A percentile compares a stretch with the other conserved stretches of the same genome.
phyloP scores from a whole-genome alignment of 495 filamentous ascomycete genomes.

The Monascus purpureus region DNA sequence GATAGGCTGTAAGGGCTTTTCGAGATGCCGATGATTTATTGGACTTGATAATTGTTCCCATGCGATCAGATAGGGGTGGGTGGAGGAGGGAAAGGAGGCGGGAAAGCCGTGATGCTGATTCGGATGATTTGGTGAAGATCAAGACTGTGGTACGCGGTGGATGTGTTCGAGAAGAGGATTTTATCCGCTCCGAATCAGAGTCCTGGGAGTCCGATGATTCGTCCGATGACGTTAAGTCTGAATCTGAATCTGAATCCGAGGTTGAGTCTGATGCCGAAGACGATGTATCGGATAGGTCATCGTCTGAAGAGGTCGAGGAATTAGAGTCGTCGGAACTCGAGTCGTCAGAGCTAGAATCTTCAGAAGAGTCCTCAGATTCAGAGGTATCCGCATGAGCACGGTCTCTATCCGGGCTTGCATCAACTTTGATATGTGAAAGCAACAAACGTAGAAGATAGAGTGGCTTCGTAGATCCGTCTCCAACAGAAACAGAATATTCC shows the following conservation, averaged over 20 bases:
- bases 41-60: slow-evolving; percentile 63
- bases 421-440: slow-evolving; percentile 20
- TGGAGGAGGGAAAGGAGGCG: slow-evolving; percentile 58
- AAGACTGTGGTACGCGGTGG: slow-evolving; percentile 33
- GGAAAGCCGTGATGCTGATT: slow-evolving; percentile 64
- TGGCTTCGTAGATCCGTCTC: slow-evolving; percentile 67
- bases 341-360: slow-evolving; percentile 5
- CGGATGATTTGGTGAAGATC: slow-evolving; percentile 81
- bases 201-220: slow-evolving; percentile 9
- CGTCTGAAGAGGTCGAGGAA: slow-evolving; percentile 6
- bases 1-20: slow-evolving; percentile 49
- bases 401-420: slow-evolving; percentile 4
- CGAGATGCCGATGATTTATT: slow-evolving; percentile 50
- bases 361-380: slow-evolving; percentile 1
- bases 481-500: slow-evolving; percentile 63
- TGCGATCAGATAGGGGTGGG: slow-evolving; percentile 38
- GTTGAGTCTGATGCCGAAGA: slow-evolving; percentile 14
- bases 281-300: too few species aligned
- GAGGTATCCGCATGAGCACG: not conserved
- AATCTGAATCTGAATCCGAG: slow-evolving; percentile 14
- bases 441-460: slow-evolving; percentile 51
- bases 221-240: slow-evolving; percentile 4
- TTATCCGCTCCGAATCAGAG: not conserved
- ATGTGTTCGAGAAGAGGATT: not conserved
- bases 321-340: slow-evolving; percentile 11